phyloP scores from a whole-genome alignment of 1,284 basidiomycete genomes.

The Irpex lacteus region DNA sequence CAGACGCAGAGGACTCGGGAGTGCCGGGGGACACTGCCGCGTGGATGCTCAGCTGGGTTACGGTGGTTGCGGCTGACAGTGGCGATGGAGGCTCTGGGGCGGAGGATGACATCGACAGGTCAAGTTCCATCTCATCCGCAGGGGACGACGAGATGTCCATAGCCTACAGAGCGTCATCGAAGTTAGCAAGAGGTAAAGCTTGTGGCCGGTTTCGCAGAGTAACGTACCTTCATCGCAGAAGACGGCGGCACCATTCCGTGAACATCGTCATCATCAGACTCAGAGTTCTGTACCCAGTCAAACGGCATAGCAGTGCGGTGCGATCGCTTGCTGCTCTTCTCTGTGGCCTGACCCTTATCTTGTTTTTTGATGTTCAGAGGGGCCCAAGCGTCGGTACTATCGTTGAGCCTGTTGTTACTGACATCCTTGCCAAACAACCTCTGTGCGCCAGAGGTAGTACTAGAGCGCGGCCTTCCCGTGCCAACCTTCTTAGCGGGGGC shows the following conservation, averaged over 20 bases:
- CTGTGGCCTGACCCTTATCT: conserved; percentile 26
- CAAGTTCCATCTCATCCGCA: conserved; percentile 74
- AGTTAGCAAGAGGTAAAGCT: conserved; percentile 20
- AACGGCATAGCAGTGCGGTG: conserved; percentile 59
- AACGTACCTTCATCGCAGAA: not conserved
- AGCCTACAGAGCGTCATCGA: conserved; percentile 14
- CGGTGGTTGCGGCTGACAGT: conserved; percentile 26
- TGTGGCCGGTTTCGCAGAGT: conserved; percentile 11
- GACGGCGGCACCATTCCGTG: conserved; percentile 11
- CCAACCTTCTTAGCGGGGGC: not conserved
- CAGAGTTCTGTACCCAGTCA: conserved; percentile 50
- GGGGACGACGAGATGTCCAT: conserved; percentile 26
- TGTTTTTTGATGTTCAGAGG: not conserved
- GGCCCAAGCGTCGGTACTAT: not conserved
- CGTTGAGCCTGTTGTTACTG: conserved; percentile 43
- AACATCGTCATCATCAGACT: conserved; percentile 17
- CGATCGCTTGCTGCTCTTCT: conserved; percentile 45
- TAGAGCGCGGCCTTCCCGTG: conserved; percentile 7
- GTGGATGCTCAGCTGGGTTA: conserved; percentile 28
- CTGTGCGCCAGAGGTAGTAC: conserved; percentile 3
- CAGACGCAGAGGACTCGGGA: not conserved
- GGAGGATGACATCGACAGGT: conserved; percentile 33
- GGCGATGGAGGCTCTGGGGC: conserved; percentile 23
- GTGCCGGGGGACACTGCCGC: not conserved
- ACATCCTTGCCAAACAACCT: conserved; percentile 71